Evolutionary conservation across 257 asterid species (phyloP), one percentile per base, ranked within the genome.

Genomic region (Agastache rugosa): DNA sequence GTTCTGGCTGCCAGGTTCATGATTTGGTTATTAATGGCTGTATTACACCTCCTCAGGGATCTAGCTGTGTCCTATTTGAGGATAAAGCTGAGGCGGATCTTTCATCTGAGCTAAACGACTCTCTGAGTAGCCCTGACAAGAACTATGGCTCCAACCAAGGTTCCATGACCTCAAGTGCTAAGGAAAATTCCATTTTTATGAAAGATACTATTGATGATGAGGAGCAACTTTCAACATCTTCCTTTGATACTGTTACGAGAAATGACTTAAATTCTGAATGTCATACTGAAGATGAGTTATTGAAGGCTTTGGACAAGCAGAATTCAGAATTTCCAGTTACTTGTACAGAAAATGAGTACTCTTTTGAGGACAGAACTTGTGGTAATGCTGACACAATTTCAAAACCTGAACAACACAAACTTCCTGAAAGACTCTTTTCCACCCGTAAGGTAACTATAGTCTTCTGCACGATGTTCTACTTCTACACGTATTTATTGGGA

Each of bases 371-470:
- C 80, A 83, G 44, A 83, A 74, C 77, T 48, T 80, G 61, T 77
- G 77, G 78, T 73, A 67, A 47, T 72, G 76, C 73, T 25, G 80
- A 80, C 31, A 55, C 44, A 55, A 44, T 69, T 72, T 82, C 86
- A 62, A 69, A 80, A 62, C 75, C 79, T 42, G 85, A 77, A 68
- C 76, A 47, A 23, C 71, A 64, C 59, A 88, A 74, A 71, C 77
- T 81, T 82, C 96, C 97, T 71, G 93, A 81, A 82, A 91, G 90
- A 78, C 88, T 93, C 73, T 93, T 82, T 56, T 88, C 89, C 10
- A 83, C 91, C 55, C 86, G 94, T 67, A 90, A 87, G 93, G 98
- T 93, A 63, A 83, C 66, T 35, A 27, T n/a, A 62, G 22, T 44
- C 84, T 69, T 85, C 31, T 78, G 63, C 68, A 45, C 58, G 74